Percentiles rank a stretch among this genome's conserved stretches.
Conservation (phyloP, 202 grass and related monocot genomes). For the Eragrostis tef region DNA sequence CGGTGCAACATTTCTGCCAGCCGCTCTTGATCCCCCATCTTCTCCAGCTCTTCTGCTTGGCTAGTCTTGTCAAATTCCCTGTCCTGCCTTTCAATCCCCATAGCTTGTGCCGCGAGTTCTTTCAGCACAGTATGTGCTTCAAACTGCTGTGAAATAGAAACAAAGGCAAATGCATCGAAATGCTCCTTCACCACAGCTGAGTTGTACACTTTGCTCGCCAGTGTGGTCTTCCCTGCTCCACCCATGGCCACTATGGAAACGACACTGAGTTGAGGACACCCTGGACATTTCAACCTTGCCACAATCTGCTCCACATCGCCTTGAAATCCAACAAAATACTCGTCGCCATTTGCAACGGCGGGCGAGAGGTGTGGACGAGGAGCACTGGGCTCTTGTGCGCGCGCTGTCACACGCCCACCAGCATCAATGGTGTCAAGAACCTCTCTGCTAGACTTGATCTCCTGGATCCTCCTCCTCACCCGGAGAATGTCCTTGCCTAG, state of each 20-base stretch:
- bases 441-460: background rate
- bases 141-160: slow-evolving; percentile 11
- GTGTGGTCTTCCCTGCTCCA: slow-evolving; percentile 4
- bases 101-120: background rate
- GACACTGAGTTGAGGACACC: background rate
- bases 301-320: background rate
- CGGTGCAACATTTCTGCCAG: background rate
- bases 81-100: background rate
- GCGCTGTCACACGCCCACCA: background rate
- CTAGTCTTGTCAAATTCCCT: background rate
- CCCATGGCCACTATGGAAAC: background rate
- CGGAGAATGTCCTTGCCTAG: background rate
- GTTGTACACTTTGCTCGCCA: background rate
- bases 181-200: background rate
- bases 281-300: background rate
- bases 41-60: background rate
- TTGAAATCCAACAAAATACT: background rate
- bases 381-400: background rate
- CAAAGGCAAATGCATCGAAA: background rate
- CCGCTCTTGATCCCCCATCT: background rate
- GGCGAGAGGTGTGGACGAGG: too few species aligned
- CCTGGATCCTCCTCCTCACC: background rate
- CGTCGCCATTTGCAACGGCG: background rate
- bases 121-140: background rate
- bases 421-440: background rate